Evolutionary conservation across 2,329 filamentous ascomycete genomes (phyloP).

Genomic region (Drechslerella dactyloides): DNA sequence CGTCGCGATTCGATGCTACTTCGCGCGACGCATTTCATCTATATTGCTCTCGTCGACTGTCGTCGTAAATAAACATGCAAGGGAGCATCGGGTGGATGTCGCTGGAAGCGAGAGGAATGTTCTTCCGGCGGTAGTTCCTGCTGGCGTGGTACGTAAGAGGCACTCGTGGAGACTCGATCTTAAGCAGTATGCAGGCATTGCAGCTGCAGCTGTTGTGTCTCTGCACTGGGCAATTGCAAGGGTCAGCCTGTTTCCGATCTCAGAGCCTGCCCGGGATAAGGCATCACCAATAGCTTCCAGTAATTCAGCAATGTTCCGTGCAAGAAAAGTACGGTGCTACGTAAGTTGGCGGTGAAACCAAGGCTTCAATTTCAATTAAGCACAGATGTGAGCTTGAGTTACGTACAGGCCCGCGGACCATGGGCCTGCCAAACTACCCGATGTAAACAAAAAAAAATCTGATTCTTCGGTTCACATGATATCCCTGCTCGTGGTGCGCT

Average conservation of each 20-base stretch:
- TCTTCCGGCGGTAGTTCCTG: too few relatives aligned
- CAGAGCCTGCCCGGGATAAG: neutral
- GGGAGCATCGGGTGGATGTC: too few relatives aligned
- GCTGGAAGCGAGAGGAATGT: too few relatives aligned
- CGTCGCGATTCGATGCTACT: too few relatives aligned
- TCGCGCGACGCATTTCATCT: too few relatives aligned
- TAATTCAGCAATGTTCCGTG: neutral
- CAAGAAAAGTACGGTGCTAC: neutral
- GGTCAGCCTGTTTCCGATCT: neutral
- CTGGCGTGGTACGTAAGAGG: too few relatives aligned
- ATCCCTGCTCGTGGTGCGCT: constrained; percentile 4
- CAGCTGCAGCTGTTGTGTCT: constrained; percentile 1
- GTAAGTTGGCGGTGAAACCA: too few relatives aligned
- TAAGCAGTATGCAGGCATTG: neutral
- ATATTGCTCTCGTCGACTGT: too few relatives aligned
- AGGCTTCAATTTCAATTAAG: neutral
- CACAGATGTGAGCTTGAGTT: neutral
- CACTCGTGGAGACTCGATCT: too few relatives aligned
- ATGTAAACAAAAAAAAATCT: neutral
- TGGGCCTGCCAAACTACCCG: neutral
- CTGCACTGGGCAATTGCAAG: neutral
- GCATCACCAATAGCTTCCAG: neutral
- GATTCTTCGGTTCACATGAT: neutral
- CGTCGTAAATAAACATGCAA: too few relatives aligned
- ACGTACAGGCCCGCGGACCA: neutral